A percentile compares a stretch with the other conserved stretches of the same genome.
These are phyloP conservation scores for Fusarium albosuccineum DNA, from an alignment of 2,329 filamentous ascomycete genomes.

Conservation along the genomic window DNA sequence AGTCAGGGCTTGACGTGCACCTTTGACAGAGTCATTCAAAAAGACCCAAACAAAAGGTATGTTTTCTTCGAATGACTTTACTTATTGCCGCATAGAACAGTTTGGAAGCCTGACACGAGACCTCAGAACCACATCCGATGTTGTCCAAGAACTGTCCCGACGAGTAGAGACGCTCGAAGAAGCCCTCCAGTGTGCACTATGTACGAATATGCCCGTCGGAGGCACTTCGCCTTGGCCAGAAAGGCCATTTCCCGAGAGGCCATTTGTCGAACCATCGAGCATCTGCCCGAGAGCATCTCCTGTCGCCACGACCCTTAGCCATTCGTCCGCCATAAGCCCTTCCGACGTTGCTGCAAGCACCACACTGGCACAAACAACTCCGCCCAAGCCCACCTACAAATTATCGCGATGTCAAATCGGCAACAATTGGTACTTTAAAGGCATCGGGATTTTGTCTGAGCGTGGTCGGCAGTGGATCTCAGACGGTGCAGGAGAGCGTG, in stretches of 20 bases:
- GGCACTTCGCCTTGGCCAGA: slow-evolving; percentile 19
- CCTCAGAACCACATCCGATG: slow-evolving; percentile 25
- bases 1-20: slow-evolving; percentile 39
- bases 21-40: slow-evolving; percentile 39
- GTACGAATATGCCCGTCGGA: slow-evolving; percentile 8
- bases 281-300: slow-evolving; percentile 14
- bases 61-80: neutral
- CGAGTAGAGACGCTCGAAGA: slow-evolving; percentile 37
- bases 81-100: neutral
- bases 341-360: slow-evolving; percentile 6
- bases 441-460: slow-evolving; percentile 31
- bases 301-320: neutral
- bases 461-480: slow-evolving; percentile 37
- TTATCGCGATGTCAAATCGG: slow-evolving; percentile 29
- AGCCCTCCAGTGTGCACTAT: slow-evolving; percentile 26
- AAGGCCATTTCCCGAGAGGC: slow-evolving; percentile 2
- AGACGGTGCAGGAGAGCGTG: slow-evolving; percentile 33
- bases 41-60: slow-evolving; percentile 38
- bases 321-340: slow-evolving; percentile 14
- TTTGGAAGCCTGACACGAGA: neutral
- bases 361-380: neutral
- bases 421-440: slow-evolving; percentile 39
- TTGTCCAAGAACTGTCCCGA: slow-evolving; percentile 38
- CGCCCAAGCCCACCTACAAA: slow-evolving; percentile 18
- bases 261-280: slow-evolving; percentile 11